phyloP scores from a whole-genome alignment of 2,329 filamentous ascomycete genomes.

The Exserohilum turcica region DNA sequence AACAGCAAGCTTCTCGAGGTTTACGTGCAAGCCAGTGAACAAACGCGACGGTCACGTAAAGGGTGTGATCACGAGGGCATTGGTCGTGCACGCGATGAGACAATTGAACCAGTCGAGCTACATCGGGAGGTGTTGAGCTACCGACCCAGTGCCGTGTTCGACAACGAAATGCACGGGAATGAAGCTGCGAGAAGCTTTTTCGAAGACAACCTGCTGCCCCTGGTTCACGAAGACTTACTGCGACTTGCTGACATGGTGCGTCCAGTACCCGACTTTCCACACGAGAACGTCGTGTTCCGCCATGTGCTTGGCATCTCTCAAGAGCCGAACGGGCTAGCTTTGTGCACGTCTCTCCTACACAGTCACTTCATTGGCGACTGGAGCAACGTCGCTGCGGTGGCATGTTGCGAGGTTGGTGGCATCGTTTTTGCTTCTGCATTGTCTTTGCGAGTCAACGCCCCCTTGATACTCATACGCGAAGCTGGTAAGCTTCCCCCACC shows the following conservation, averaged over 20 bases:
- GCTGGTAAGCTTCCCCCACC: slow-evolving; percentile 65
- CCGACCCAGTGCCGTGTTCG: slow-evolving; percentile 54
- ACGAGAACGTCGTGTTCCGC: slow-evolving; percentile 58
- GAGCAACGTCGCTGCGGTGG: slow-evolving; percentile 54
- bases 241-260: slow-evolving; percentile 59
- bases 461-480: slow-evolving; percentile 59
- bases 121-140: background rate
- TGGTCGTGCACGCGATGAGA: background rate
- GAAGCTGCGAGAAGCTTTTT: slow-evolving; percentile 52
- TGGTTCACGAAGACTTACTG: slow-evolving; percentile 55
- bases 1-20: slow-evolving; percentile 61
- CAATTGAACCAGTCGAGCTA: background rate
- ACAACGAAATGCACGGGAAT: slow-evolving; percentile 56
- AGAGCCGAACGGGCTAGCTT: slow-evolving; percentile 55
- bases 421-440: slow-evolving; percentile 61
- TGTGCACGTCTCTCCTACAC: slow-evolving; percentile 60
- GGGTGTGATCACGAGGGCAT: background rate
- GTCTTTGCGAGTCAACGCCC: slow-evolving; percentile 49
- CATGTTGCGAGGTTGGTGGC: slow-evolving; percentile 63
- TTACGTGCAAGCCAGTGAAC: slow-evolving; percentile 50
- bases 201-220: slow-evolving; percentile 50
- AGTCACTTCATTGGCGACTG: slow-evolving; percentile 55
- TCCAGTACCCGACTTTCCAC: slow-evolving; percentile 57
- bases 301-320: slow-evolving; percentile 64
- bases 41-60: slow-evolving; percentile 9